Evolutionary conservation across 2,329 filamentous ascomycete genomes (phyloP).

Genomic region (Cladosporium cucumerinum): DNA sequence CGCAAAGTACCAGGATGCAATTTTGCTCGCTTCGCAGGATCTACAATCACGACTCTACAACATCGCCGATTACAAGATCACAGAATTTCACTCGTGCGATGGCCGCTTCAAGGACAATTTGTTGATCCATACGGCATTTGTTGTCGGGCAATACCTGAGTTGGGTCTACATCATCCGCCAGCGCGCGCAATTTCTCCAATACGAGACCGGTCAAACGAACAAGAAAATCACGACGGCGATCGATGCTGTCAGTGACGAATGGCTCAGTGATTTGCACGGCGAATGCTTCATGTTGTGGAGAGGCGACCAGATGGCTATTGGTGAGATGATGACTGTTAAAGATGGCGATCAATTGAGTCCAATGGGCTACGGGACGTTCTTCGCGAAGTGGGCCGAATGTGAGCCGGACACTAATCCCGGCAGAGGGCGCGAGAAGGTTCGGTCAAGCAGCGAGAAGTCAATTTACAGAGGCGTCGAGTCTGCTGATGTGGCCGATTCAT

Average conservation of each 20-base stretch:
- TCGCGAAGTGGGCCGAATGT: not conserved
- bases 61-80: not conserved
- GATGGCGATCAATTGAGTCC: not conserved
- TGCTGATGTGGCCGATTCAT: no score
- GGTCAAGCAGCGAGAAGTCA: not conserved
- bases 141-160: not conserved
- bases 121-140: not conserved
- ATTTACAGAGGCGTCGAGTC: not conserved
- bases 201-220: not conserved
- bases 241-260: not conserved
- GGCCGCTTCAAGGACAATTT: not conserved
- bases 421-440: not conserved
- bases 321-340: not conserved
- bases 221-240: not conserved
- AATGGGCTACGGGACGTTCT: not conserved
- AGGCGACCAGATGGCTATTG: not conserved
- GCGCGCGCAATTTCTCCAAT: not conserved
- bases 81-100: not conserved
- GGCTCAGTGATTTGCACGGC: not conserved
- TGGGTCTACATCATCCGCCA: not conserved
- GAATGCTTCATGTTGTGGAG: not conserved
- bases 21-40: not conserved
- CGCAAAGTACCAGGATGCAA: not conserved
- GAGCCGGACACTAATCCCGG: not conserved
- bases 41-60: not conserved